Evolutionary conservation across 2,329 filamentous ascomycete genomes (phyloP).

Genomic region (Verticillium isaacii): DNA sequence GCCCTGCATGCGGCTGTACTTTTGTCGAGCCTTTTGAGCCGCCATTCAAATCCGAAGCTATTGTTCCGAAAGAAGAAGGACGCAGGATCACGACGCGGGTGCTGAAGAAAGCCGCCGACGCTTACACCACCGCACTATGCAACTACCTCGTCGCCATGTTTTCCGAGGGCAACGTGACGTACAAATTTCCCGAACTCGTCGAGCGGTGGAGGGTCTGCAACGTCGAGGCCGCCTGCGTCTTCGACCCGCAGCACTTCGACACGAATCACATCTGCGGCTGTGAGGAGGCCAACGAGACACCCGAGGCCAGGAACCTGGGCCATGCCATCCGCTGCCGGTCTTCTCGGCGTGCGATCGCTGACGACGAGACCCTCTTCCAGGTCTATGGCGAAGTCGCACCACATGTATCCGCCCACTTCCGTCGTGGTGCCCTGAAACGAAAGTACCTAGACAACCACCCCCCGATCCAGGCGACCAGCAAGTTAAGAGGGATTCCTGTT

Average conservation of each 20-base stretch:
- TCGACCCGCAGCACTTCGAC: slow-evolving; percentile 8
- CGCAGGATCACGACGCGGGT: neutral
- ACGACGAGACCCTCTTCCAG: neutral
- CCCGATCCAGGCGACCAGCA: neutral
- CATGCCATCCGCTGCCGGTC: slow-evolving; percentile 5
- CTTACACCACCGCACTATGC: slow-evolving; percentile 2
- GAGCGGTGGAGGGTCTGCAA: neutral
- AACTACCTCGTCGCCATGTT: neutral
- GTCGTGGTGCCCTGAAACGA: neutral
- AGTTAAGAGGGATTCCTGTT: neutral
- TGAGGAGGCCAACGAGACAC: neutral
- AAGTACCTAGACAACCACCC: neutral
- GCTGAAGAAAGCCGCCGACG: neutral
- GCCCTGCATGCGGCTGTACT: slow-evolving; percentile 3
- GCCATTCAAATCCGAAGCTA: neutral
- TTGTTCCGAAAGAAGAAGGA: neutral
- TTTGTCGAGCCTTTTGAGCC: slow-evolving; percentile 1
- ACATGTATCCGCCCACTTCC: neutral
- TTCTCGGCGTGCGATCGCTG: neutral
- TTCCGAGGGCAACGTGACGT: neutral
- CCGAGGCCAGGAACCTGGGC: slow-evolving; percentile 6
- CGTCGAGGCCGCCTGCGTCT: slow-evolving; percentile 9
- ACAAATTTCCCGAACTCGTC: neutral
- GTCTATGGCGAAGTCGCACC: neutral
- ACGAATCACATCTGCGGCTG: neutral